These are phyloP conservation scores for Cladophialophora immunda DNA, from an alignment of 2,329 filamentous ascomycete species.

Conservation along the genomic window DNA sequence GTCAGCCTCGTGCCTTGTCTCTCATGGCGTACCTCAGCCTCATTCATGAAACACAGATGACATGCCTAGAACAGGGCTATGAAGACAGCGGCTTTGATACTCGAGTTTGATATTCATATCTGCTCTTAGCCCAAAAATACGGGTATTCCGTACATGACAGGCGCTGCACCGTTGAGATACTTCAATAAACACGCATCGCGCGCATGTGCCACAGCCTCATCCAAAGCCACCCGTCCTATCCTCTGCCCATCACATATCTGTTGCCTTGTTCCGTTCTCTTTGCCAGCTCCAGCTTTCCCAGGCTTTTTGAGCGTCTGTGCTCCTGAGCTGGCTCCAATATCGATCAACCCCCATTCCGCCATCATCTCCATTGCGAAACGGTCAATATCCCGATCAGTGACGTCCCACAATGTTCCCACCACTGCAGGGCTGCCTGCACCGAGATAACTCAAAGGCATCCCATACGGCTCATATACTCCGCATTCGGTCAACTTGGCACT, in stretches of 20 bases:
- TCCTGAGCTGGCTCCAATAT: slow-evolving; percentile 47
- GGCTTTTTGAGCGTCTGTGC: slow-evolving; percentile 43
- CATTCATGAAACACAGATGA: not conserved
- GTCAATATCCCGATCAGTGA: slow-evolving; percentile 97
- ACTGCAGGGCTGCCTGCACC: slow-evolving; percentile 86
- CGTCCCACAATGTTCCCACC: slow-evolving; percentile 95
- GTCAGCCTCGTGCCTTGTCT: not conserved
- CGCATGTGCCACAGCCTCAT: slow-evolving; percentile 81
- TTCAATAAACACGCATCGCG: slow-evolving; percentile 82
- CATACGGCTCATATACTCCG: slow-evolving; percentile 89
- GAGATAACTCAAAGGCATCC: slow-evolving; percentile 90
- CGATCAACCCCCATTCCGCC: slow-evolving; percentile 84
- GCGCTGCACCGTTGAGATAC: slow-evolving; percentile 92
- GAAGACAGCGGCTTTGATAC: not conserved
- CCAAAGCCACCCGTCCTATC: slow-evolving; percentile 63
- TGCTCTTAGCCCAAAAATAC: slow-evolving; percentile 70
- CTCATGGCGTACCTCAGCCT: not conserved
- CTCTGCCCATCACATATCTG: slow-evolving; percentile 48
- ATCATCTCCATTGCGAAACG: slow-evolving; percentile 82
- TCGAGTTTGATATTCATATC: not conserved
- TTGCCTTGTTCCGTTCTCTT: slow-evolving; percentile 44
- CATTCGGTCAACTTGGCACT: slow-evolving; percentile 81
- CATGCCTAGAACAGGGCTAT: not conserved
- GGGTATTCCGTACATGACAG: slow-evolving; percentile 93
- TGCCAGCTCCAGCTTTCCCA: slow-evolving; percentile 43